phyloP scores from a whole-genome alignment of 352 stramenopile genomes.

The Halophytophthora polymorphica region DNA sequence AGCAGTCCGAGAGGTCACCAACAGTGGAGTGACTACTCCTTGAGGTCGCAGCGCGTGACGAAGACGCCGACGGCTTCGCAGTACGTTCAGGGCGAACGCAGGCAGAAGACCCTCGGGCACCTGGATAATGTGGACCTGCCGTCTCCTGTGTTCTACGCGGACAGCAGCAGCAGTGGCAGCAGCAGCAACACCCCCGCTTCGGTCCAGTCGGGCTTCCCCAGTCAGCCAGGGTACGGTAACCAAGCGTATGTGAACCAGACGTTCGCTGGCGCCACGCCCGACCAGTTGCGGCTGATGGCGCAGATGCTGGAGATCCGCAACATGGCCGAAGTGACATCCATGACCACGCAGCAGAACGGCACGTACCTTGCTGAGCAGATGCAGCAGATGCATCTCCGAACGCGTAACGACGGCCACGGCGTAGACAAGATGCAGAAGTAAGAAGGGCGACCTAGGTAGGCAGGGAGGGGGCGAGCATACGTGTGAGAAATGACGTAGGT shows the following conservation, averaged over 20 bases:
- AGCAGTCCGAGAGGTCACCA: conserved; percentile 14
- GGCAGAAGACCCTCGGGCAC: no score
- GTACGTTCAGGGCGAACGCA: background rate
- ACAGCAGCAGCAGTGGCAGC: no score
- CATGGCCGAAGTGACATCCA: conserved; percentile 30
- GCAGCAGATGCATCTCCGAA: conserved; percentile 16
- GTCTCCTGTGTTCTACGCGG: no score
- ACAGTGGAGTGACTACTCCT: conserved; percentile 7
- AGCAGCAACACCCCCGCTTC: no score
- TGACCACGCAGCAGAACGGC: conserved; percentile 28
- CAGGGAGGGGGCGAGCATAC: no score
- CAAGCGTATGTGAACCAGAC: conserved; percentile 8
- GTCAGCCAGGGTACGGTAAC: conserved; percentile 9
- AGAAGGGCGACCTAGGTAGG: no score
- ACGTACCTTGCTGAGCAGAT: conserved; percentile 28
- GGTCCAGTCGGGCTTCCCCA: no score
- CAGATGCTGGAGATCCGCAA: conserved; percentile 21
- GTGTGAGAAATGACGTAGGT: no score
- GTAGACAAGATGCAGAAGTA: no score
- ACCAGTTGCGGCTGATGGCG: conserved; percentile 16
- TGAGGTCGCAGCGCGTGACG: background rate
- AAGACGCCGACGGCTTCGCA: conserved; percentile 11
- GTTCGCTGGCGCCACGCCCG: conserved; percentile 6
- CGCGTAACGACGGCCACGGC: conserved; percentile 1
- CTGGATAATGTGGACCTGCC: no score